These are phyloP conservation scores for Vanrija pseudolonga DNA, from an alignment of 1,284 basidiomycete species.

Conservation along the genomic window DNA sequence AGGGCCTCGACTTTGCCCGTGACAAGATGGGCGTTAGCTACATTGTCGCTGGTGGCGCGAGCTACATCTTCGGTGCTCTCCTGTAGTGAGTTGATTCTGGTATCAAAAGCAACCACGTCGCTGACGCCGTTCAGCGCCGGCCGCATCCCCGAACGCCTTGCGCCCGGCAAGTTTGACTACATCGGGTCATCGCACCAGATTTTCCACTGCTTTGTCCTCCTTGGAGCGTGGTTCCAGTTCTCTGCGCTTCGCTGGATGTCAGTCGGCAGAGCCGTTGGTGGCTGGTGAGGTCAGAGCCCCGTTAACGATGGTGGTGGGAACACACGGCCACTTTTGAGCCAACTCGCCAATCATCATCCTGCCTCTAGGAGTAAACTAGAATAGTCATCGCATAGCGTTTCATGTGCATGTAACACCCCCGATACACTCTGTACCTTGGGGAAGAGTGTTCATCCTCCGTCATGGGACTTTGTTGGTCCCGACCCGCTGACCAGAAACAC, in stretches of 20 bases:
- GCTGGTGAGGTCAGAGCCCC: neutral
- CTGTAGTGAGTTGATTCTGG: slow-evolving; percentile 64
- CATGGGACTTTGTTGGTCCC: too few species aligned
- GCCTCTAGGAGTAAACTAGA: too few species aligned
- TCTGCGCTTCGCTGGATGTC: slow-evolving; percentile 41
- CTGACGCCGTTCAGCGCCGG: slow-evolving; percentile 60
- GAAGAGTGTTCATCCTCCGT: too few species aligned
- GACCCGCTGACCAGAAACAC: too few species aligned
- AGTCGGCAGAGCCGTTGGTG: slow-evolving; percentile 22
- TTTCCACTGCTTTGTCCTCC: slow-evolving; percentile 77
- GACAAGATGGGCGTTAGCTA: slow-evolving; percentile 66
- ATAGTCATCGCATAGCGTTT: too few species aligned
- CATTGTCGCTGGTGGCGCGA: slow-evolving; percentile 62
- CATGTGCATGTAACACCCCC: too few species aligned
- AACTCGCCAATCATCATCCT: too few species aligned
- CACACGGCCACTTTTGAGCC: too few species aligned
- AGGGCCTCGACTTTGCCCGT: slow-evolving; percentile 58
- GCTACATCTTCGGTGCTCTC: slow-evolving; percentile 69
- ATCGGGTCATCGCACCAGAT: slow-evolving; percentile 75
- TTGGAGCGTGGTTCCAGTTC: slow-evolving; percentile 74
- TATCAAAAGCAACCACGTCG: slow-evolving; percentile 9
- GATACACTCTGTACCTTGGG: too few species aligned
- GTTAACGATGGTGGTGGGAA: too few species aligned
- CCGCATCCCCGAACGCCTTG: slow-evolving; percentile 72
- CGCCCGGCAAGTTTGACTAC: slow-evolving; percentile 75